Base-by-base conservation (phyloP, 495 filamentous ascomycete genomes). In the Tetracladium setigerum region DNA sequence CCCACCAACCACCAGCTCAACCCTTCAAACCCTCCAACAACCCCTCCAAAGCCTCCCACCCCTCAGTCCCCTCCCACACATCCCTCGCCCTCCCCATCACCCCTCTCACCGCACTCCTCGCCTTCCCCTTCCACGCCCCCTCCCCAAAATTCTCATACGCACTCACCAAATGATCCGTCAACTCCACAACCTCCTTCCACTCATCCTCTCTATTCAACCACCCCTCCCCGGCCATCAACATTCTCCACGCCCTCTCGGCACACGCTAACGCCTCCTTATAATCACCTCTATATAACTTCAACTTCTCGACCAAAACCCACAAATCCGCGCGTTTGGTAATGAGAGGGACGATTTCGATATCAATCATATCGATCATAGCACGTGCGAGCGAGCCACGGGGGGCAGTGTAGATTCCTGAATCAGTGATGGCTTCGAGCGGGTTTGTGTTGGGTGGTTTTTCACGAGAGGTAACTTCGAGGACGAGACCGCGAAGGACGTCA, bases 231-330 rank as follows among this genome's bases (percentile, higher is more conserved):
- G 72, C 76, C 30, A 78, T 61, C 1, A 76, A 72, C 2, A 83
- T 79, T 0, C 92, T 76, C 89, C 89, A 97, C 2, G 86, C 87
- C 60, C 86, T 89, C 69, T 97, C 92, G 2, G 90, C 77, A 0
- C 85, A 86, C 18, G 84, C 84, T 1, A 98, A 67, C 2, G 90
- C 85, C 18, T 80, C 79, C 0, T 64, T 64, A 3, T 83, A 88
- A 22, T 78, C 79, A 7, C 76, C 61, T 13, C 77, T 73, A 76
- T 84, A 94, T 10, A 83, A 65, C 14, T 82, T 75, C n/a, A 94
- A 70, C 14, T 78, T 76, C 0, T 81, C 74, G 0, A 89, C 72
- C 2, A 95, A 60, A 11, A 73, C 70, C 88, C 89, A 96, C 12
- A 94, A 77, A 2, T 80, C 70, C 0, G 78, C 73, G 6, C 86